A percentile compares a stretch with the other conserved stretches of the same genome.
Conservation (phyloP, 345 rosid genomes). For the Pseudoturritis turrita region DNA sequence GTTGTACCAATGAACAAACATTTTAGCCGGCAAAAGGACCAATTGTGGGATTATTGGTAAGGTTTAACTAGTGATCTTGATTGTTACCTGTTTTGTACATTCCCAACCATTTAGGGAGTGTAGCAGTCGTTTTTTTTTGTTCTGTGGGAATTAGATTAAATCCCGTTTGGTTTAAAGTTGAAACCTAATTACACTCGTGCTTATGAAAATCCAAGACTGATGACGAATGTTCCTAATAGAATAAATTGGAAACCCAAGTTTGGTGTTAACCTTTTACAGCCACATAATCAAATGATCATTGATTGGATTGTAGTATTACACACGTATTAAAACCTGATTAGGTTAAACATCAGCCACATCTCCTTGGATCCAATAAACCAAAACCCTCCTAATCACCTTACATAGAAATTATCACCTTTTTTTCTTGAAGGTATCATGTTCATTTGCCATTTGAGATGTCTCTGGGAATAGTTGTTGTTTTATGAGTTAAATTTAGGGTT, state of each 20-base stretch:
- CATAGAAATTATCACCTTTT: not conserved
- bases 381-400: not conserved
- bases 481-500: not conserved
- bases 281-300: not conserved
- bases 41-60: no score
- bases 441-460: not conserved
- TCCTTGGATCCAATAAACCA: not conserved
- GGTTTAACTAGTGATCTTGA: no score
- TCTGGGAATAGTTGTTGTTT: not conserved
- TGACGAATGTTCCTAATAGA: conserved; percentile 14
- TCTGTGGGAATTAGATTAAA: not conserved
- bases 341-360: conserved; percentile 1
- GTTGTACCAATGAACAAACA: not conserved
- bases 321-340: not conserved
- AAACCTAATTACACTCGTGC: not conserved
- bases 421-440: no score
- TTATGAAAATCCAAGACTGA: conserved; percentile 3
- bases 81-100: not conserved
- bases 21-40: not conserved
- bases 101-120: not conserved
- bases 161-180: not conserved
- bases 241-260: not conserved
- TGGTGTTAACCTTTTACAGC: not conserved
- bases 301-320: not conserved
- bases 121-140: not conserved